A percentile compares a stretch with the other conserved stretches of the same genome.
Evolutionary conservation across 495 filamentous ascomycete genomes (phyloP).

Genomic region (Penicillium daleae): DNA sequence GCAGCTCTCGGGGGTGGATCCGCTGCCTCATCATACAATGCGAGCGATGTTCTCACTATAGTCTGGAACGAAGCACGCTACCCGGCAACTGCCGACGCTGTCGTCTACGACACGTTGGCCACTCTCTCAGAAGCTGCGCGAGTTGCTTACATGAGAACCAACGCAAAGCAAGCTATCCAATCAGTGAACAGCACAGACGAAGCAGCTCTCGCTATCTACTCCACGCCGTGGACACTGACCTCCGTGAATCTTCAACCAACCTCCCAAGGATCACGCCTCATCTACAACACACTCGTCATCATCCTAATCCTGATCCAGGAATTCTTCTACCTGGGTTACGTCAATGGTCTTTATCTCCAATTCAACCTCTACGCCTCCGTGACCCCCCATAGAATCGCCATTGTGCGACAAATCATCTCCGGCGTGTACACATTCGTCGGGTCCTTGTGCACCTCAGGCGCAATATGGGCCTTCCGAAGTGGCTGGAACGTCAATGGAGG

Average conservation of each 20-base stretch:
- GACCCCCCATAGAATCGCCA: constrained; percentile 42
- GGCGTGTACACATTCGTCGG: constrained; percentile 48
- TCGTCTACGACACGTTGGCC: constrained; percentile 32
- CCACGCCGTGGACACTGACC: constrained; percentile 45
- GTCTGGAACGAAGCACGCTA: constrained; percentile 59
- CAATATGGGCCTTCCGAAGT: constrained; percentile 55
- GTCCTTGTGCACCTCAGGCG: constrained; percentile 47
- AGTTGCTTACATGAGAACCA: constrained; percentile 35
- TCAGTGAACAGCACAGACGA: constrained; percentile 33
- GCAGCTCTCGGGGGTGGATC: constrained; percentile 38
- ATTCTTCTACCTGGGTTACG: constrained; percentile 55
- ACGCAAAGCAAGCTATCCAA: constrained; percentile 35
- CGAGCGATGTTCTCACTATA: constrained; percentile 41
- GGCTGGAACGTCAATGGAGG: constrained; percentile 51
- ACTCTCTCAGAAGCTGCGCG: constrained; percentile 40
- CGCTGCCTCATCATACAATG: constrained; percentile 42
- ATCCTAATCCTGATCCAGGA: constrained; percentile 55
- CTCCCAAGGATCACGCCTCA: constrained; percentile 49
- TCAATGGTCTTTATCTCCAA: constrained; percentile 45
- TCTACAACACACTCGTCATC: constrained; percentile 58
- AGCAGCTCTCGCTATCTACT: constrained; percentile 39
- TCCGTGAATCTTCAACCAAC: constrained; percentile 50
- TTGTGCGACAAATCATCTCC: constrained; percentile 46
- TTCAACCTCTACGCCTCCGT: constrained; percentile 49
- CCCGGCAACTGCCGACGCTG: constrained; percentile 43